Evolutionary conservation across 345 rosid genomes (phyloP).

Genomic region (Isatis tinctoria): DNA sequence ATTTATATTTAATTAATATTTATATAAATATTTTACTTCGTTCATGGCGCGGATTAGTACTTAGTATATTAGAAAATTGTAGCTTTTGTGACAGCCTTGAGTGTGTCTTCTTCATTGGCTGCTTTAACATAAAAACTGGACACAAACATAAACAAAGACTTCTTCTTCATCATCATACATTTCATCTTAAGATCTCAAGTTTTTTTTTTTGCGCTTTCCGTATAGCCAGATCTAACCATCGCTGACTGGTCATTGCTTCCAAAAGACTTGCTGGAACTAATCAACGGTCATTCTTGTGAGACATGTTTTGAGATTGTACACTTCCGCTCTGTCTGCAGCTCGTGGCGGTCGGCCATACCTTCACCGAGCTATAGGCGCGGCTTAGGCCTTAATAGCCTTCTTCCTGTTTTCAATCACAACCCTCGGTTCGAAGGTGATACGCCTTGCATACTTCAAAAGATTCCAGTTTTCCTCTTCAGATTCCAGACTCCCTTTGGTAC

Average conservation of each 20-base stretch:
- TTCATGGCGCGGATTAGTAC: too few species aligned
- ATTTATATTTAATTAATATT: too few species aligned
- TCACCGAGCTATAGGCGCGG: neutral
- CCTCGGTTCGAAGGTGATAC: neutral
- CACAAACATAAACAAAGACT: neutral
- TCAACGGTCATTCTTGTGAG: neutral
- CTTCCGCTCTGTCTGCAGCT: neutral
- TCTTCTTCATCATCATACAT: neutral
- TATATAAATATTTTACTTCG: too few species aligned
- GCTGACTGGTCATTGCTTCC: neutral
- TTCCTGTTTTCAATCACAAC: neutral
- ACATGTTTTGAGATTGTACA: conserved; percentile 12
- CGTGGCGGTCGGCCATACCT: neutral
- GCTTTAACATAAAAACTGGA: neutral
- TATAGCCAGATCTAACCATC: neutral
- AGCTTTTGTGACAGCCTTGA: neutral
- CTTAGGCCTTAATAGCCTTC: neutral
- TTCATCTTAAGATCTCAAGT: neutral
- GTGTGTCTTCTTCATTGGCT: neutral
- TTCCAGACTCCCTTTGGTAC: neutral
- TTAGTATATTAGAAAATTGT: neutral
- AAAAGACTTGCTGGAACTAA: neutral
- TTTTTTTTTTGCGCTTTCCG: neutral
- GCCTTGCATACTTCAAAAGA: neutral
- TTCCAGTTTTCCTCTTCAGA: neutral